A percentile compares a stretch with the other conserved stretches of the same genome.
Evolutionary conservation across 1,284 basidiomycete species (phyloP).

Genomic region (Fomitopsis betulina): DNA sequence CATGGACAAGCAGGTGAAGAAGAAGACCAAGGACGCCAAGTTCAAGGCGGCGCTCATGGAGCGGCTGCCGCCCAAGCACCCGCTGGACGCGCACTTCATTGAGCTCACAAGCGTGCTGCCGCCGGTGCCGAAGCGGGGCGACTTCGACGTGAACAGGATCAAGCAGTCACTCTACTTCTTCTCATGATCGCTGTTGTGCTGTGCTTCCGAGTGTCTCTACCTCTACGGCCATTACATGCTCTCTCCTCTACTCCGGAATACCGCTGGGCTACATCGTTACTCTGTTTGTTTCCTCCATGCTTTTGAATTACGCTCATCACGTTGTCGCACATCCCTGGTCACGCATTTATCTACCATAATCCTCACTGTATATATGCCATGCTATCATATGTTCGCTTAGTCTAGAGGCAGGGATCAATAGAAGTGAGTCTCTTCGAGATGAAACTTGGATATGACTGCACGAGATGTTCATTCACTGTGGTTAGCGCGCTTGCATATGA

Average conservation of each 20-base stretch:
- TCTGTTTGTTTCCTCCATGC: neutral
- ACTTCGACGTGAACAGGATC: slow-evolving; percentile 86
- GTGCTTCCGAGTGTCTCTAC: neutral
- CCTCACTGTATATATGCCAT: neutral
- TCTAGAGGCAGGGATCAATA: neutral
- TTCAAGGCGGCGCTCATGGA: slow-evolving; percentile 15
- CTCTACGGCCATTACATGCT: neutral
- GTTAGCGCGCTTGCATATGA: no score
- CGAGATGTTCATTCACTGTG: no score
- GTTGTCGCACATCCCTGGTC: neutral
- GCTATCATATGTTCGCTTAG: neutral
- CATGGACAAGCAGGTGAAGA: neutral
- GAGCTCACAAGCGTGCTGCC: slow-evolving; percentile 78
- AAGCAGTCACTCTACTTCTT: slow-evolving; percentile 88
- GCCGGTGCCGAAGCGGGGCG: slow-evolving; percentile 81
- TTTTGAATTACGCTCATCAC: neutral
- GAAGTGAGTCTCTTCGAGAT: neutral
- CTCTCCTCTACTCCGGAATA: neutral
- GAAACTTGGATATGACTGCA: neutral
- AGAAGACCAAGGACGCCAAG: slow-evolving; percentile 6
- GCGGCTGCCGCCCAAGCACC: neutral
- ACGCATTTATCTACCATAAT: neutral
- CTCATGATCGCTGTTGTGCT: slow-evolving; percentile 44
- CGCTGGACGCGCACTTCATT: slow-evolving; percentile 54
- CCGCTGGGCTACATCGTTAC: neutral